Percentiles rank a stretch among this genome's conserved stretches.
These are phyloP conservation scores for Kwoniella botswanensis DNA, from an alignment of 768 basidiomycete genomes.

Conservation along the genomic window DNA sequence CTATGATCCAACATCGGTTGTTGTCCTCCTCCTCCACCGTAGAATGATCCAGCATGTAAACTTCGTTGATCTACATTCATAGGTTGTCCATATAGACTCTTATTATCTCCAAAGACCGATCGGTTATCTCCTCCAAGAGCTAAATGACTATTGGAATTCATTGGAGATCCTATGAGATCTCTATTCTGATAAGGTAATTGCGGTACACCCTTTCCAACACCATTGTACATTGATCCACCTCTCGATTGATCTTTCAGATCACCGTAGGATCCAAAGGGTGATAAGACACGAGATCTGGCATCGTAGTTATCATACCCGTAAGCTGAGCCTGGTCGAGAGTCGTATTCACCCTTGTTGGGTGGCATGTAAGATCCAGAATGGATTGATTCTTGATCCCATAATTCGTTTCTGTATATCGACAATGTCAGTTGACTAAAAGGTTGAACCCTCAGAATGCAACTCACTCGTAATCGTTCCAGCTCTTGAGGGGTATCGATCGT, in stretches of 20 bases:
- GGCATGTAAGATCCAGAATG: slow-evolving; percentile 94
- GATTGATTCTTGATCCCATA: slow-evolving; percentile 97
- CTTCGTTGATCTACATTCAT: slow-evolving; percentile 63
- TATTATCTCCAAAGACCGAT: slow-evolving; percentile 36
- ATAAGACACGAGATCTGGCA: slow-evolving; percentile 73
- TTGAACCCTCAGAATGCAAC: neutral
- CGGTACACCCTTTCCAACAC: slow-evolving; percentile 61
- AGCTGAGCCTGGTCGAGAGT: slow-evolving; percentile 55
- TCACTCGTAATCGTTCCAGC: slow-evolving; percentile 92
- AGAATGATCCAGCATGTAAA: slow-evolving; percentile 50
- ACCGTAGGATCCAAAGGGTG: slow-evolving; percentile 73
- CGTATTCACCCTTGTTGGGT: slow-evolving; percentile 67
- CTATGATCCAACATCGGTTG: slow-evolving; percentile 21
- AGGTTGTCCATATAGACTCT: slow-evolving; percentile 22
- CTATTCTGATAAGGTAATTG: slow-evolving; percentile 56
- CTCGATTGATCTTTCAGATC: slow-evolving; percentile 54
- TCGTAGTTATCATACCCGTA: slow-evolving; percentile 69
- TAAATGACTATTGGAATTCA: slow-evolving; percentile 18
- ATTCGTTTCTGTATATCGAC: slow-evolving; percentile 72
- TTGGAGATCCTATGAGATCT: slow-evolving; percentile 20
- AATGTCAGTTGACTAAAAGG: slow-evolving; percentile 32
- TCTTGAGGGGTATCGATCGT: slow-evolving; percentile 87
- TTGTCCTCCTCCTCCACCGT: slow-evolving; percentile 23
- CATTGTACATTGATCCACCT: slow-evolving; percentile 59
- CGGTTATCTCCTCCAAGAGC: slow-evolving; percentile 16